Evolutionary conservation across 192 early-diverging fungal species (phyloP).

Genomic region (Linnemannia elongata): DNA sequence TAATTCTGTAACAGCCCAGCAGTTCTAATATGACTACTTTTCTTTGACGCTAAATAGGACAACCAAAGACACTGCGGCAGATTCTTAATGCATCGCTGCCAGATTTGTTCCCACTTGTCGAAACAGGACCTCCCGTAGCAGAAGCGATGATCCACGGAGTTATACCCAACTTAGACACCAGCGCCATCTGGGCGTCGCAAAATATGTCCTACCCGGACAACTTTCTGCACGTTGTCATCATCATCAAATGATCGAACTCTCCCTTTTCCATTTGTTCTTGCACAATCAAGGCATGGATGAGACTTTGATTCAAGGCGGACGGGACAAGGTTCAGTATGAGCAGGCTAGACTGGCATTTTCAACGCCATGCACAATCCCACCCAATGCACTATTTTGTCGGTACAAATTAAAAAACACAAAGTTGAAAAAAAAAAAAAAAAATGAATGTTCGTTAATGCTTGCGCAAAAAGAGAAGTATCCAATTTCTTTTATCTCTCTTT

Average conservation of each 20-base stretch:
- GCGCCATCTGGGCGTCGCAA: conserved; percentile 80
- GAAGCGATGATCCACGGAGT: conserved; percentile 79
- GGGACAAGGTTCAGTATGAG: too few species aligned
- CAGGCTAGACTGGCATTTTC: too few species aligned
- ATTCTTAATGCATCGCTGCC: conserved; percentile 66
- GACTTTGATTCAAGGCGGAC: too few species aligned
- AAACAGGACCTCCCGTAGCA: conserved; percentile 57
- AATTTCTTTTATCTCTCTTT: background rate
- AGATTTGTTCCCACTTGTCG: conserved; percentile 55
- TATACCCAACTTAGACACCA: conserved; percentile 76
- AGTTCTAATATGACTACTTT: background rate
- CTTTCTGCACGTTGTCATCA: conserved; percentile 83
- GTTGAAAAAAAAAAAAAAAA: background rate
- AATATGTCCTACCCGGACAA: conserved; percentile 85
- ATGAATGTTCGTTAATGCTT: background rate
- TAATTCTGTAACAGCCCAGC: background rate
- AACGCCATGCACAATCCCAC: too few species aligned
- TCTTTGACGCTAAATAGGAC: conserved; percentile 27
- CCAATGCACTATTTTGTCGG: too few species aligned
- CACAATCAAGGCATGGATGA: too few species aligned
- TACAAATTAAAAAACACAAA: too few species aligned
- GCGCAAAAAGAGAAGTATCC: background rate
- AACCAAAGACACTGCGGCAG: conserved; percentile 55
- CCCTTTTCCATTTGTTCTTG: background rate
- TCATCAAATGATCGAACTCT: conserved; percentile 28